Evolutionary conservation across 495 filamentous ascomycete species (phyloP).

Genomic region (Aspergillus nidulans): DNA sequence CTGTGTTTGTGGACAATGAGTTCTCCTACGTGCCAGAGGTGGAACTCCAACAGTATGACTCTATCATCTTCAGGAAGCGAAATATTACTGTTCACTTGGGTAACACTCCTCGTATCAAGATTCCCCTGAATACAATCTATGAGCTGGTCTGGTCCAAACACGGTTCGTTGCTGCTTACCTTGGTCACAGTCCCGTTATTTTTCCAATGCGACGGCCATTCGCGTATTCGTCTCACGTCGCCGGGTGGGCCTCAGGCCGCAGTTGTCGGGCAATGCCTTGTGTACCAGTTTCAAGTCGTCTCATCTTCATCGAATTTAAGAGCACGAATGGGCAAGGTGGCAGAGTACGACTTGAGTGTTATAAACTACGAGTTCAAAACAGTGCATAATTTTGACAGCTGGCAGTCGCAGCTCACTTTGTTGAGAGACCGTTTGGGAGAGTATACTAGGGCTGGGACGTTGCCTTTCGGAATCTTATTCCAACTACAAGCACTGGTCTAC

Average conservation of each 20-base stretch:
- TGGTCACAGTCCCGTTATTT: constrained; percentile 17
- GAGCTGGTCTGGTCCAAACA: constrained; percentile 10
- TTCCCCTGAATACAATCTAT: constrained; percentile 16
- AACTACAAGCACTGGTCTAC: constrained; percentile 33
- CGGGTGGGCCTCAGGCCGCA: constrained; percentile 9
- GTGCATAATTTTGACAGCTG: background rate
- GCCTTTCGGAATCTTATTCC: constrained; percentile 37
- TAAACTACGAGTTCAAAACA: background rate
- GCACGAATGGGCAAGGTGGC: constrained; percentile 11
- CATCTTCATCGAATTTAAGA: background rate
- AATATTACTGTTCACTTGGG: constrained; percentile 16
- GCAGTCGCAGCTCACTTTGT: background rate
- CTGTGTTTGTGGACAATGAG: constrained; percentile 31
- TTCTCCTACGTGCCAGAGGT: constrained; percentile 47
- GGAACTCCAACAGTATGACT: constrained; percentile 23
- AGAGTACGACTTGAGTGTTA: constrained; percentile 8
- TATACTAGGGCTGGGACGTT: constrained; percentile 15
- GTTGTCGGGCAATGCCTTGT: constrained; percentile 26
- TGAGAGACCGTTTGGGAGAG: background rate
- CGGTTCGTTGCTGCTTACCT: constrained; percentile 9
- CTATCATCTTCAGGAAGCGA: constrained; percentile 39
- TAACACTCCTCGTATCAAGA: constrained; percentile 8
- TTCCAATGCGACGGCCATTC: background rate
- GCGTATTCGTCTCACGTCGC: constrained; percentile 8
- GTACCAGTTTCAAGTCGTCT: constrained; percentile 18